phyloP scores from a whole-genome alignment of 116 monocot genomes.

The Zostera marina region DNA sequence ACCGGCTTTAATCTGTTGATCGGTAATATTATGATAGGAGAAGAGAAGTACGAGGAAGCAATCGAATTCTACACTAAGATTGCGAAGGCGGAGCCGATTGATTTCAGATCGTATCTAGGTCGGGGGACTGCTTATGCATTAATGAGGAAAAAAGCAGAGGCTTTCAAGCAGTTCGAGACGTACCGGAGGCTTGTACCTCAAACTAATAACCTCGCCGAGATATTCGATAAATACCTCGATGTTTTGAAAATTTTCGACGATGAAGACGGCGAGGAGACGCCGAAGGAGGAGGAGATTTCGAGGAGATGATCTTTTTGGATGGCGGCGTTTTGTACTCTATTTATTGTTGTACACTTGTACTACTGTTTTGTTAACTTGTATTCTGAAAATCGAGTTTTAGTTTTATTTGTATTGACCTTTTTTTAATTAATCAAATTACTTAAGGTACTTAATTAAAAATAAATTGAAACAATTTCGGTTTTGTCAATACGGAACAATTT shows the following conservation, averaged over 20 bases:
- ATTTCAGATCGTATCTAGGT: slow-evolving; percentile 70
- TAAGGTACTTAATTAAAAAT: too few relatives aligned
- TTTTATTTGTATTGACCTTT: too few relatives aligned
- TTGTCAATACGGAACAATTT: too few relatives aligned
- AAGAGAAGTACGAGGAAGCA: slow-evolving; percentile 40
- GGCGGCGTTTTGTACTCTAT: too few relatives aligned
- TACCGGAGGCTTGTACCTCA: slow-evolving; percentile 55
- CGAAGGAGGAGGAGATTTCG: slow-evolving; percentile 3
- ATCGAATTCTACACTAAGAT: slow-evolving; percentile 35
- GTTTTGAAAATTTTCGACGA: slow-evolving; percentile 42
- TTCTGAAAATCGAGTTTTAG: too few relatives aligned
- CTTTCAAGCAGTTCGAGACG: slow-evolving; percentile 61
- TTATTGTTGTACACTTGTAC: too few relatives aligned
- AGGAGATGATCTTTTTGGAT: background rate
- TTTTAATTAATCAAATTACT: too few relatives aligned
- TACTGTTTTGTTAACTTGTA: too few relatives aligned
- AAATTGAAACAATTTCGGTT: too few relatives aligned
- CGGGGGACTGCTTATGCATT: slow-evolving; percentile 59
- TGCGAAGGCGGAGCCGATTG: slow-evolving; percentile 62
- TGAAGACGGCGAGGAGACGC: slow-evolving; percentile 1
- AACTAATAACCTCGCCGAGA: slow-evolving; percentile 41
- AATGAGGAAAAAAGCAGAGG: slow-evolving; percentile 55
- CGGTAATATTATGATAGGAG: slow-evolving; percentile 44
- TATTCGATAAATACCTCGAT: slow-evolving; percentile 43
- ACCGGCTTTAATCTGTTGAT: slow-evolving; percentile 55